Base-by-base conservation (phyloP, 2,329 filamentous ascomycete genomes). In the Pseudonectria buxi region DNA sequence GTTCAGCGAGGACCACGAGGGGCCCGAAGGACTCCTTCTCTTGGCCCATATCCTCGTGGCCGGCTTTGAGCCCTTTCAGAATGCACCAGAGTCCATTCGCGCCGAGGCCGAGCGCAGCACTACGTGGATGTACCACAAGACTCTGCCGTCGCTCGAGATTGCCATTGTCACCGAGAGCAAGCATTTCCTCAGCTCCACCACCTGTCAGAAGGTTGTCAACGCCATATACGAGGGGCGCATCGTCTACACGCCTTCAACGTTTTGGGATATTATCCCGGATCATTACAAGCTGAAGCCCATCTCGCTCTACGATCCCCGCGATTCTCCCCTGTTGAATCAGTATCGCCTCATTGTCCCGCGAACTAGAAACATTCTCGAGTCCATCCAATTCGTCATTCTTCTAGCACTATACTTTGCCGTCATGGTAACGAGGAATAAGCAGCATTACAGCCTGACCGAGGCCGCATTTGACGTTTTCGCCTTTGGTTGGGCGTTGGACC, bases 281-380 rank as follows among this genome's bases (percentile, higher is more conserved):
- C 79, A 83, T 49, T 94, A 92, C 67, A 92, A 92, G 62, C 75
- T 83, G 51, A 84, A 84, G 47, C 84, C 84, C 3, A 89, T 92
- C 36, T 81, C 83, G 7, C 65, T 92, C 0, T 92, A 92, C 57
- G 81, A 89, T 51, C 86, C 86, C 2, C 68, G 82, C 12, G 76
- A 80, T 44, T 84, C 82, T 5, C 83, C 84, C 2, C 55, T 89
- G 16, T 69, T 94, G 14, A 90, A 94, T 51, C 86, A 94, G 55
- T 92, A 92, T 53, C 82, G 86, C 2, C 71, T 94, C 7, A 83
- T 88, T 44, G 86, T 94, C 7, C 86, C 86, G 10, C 72, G 85
- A 11, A 90, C 82, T 1, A 70, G 86, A 37, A 89, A 84, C 52
- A 63, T 83, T 18, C 71, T 92, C 36, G 86, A 94, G 59, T 72